Evolutionary conservation across 257 asterid genomes (phyloP).

Genomic region (Fraxinus americana): DNA sequence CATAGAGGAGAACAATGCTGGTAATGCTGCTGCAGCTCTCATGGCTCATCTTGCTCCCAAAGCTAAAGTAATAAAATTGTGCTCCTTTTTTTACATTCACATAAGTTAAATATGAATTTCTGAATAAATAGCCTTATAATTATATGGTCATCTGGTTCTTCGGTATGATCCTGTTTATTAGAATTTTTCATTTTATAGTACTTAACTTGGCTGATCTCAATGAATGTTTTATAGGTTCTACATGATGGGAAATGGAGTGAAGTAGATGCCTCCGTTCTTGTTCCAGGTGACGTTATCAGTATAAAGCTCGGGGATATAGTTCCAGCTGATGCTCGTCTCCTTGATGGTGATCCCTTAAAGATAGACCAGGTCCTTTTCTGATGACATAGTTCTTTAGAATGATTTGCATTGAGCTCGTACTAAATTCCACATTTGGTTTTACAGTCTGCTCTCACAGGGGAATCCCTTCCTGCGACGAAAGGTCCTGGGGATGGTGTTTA

Average conservation of each 20-base stretch:
- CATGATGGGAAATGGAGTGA: slow-evolving; percentile 26
- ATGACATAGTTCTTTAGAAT: neutral
- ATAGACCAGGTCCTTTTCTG: slow-evolving; percentile 39
- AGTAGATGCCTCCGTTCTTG: slow-evolving; percentile 24
- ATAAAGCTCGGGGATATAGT: slow-evolving; percentile 45
- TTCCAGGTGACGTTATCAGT: slow-evolving; percentile 44
- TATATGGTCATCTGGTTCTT: neutral
- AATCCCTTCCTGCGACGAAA: slow-evolving; percentile 43
- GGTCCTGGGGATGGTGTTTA: slow-evolving; percentile 41
- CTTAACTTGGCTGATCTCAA: neutral
- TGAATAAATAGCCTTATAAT: neutral
- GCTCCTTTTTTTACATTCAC: neutral
- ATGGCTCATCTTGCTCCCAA: slow-evolving; percentile 31
- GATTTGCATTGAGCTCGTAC: slow-evolving; percentile 2
- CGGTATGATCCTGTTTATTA: too few relatives aligned
- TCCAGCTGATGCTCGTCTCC: slow-evolving; percentile 46
- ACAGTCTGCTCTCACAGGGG: slow-evolving; percentile 50
- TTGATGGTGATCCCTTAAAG: slow-evolving; percentile 45
- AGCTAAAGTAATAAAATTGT: slow-evolving; percentile 13
- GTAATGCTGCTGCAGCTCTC: slow-evolving; percentile 29
- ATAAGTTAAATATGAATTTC: neutral
- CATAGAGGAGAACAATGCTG: slow-evolving; percentile 27
- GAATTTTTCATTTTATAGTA: neutral
- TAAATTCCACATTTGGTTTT: slow-evolving; percentile 6
- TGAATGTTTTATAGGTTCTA: slow-evolving; percentile 9